A percentile compares a stretch with the other conserved stretches of the same genome.
Conservation (phyloP, 2,329 filamentous ascomycete genomes). For the Pseudogymnoascus sp. region DNA sequence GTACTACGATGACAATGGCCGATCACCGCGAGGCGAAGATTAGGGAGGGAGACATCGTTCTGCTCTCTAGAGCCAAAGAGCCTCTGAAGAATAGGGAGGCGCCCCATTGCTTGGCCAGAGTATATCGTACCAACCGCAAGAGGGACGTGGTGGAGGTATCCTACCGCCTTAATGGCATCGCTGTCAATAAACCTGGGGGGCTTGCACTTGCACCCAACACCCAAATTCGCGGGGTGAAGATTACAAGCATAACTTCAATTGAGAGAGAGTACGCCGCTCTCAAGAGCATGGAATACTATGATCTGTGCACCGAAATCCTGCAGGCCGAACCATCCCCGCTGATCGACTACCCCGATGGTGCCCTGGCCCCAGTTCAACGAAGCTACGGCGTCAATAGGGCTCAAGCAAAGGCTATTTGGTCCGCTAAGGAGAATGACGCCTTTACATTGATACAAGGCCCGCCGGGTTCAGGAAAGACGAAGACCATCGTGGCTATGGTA, state of each 20-base stretch:
- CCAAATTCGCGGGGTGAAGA: slow-evolving; percentile 66
- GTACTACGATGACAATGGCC: slow-evolving; percentile 64
- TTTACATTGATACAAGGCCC: slow-evolving; percentile 95
- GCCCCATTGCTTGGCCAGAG: slow-evolving; percentile 77
- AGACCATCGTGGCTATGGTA: slow-evolving; percentile 94
- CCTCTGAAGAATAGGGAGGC: slow-evolving; percentile 58
- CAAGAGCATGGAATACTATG: slow-evolving; percentile 87
- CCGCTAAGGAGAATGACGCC: slow-evolving; percentile 88
- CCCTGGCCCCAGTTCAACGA: slow-evolving; percentile 56
- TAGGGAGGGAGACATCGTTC: slow-evolving; percentile 77
- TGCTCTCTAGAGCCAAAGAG: slow-evolving; percentile 66
- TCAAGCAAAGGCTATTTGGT: slow-evolving; percentile 85
- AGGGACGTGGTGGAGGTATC: slow-evolving; percentile 75
- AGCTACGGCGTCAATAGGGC: slow-evolving; percentile 82
- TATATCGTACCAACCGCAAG: slow-evolving; percentile 72
- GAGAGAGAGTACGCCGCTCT: slow-evolving; percentile 93
- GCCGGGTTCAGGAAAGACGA: slow-evolving; percentile 95
- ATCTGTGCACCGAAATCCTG: slow-evolving; percentile 86
- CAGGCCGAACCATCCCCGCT: slow-evolving; percentile 84
- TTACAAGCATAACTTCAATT: slow-evolving; percentile 88
- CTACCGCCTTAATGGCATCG: slow-evolving; percentile 64
- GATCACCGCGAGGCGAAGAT: slow-evolving; percentile 65
- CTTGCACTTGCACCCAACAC: slow-evolving; percentile 58
- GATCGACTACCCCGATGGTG: slow-evolving; percentile 68
- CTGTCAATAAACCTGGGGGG: slow-evolving; percentile 45